Conservation (phyloP, 2,329 filamentous ascomycete genomes). For the Fusarium nisikadoi region DNA sequence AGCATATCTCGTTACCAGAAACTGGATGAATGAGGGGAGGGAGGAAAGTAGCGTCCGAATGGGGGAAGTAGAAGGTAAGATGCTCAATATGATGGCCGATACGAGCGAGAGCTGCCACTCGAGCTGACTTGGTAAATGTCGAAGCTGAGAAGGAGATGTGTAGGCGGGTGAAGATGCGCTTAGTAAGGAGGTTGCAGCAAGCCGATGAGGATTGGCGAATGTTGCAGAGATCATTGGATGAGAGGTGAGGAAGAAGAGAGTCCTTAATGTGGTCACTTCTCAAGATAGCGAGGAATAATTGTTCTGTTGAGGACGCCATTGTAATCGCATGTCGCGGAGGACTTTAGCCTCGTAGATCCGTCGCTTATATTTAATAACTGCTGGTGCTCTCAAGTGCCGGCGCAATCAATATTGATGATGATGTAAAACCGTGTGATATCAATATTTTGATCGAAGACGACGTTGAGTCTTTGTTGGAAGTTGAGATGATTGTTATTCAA, state of each 20-base stretch:
- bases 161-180: constrained; percentile 74
- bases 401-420: constrained; percentile 2
- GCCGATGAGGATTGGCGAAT: constrained; percentile 76
- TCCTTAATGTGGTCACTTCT: constrained; percentile 62
- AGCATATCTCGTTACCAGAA: constrained; percentile 81
- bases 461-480: constrained; percentile 6
- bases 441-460: neutral
- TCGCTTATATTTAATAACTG: constrained; percentile 3
- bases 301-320: constrained; percentile 61
- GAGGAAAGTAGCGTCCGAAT: constrained; percentile 81
- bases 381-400: constrained; percentile 4
- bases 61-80: constrained; percentile 80
- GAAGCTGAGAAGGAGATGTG: constrained; percentile 77
- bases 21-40: constrained; percentile 84
- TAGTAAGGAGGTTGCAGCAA: constrained; percentile 76
- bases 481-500: constrained; percentile 1
- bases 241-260: constrained; percentile 60
- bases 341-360: constrained; percentile 1
- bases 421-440: constrained; percentile 32
- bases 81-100: constrained; percentile 84
- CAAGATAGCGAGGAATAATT: constrained; percentile 66
- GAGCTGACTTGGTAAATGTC: constrained; percentile 78
- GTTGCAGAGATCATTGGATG: constrained; percentile 64
- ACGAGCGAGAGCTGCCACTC: constrained; percentile 78
- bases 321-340: constrained; percentile 58